A percentile compares a stretch with the other conserved stretches of the same genome.
Conservation (phyloP, 164 flowering plant genomes). For the Annona cherimola region DNA sequence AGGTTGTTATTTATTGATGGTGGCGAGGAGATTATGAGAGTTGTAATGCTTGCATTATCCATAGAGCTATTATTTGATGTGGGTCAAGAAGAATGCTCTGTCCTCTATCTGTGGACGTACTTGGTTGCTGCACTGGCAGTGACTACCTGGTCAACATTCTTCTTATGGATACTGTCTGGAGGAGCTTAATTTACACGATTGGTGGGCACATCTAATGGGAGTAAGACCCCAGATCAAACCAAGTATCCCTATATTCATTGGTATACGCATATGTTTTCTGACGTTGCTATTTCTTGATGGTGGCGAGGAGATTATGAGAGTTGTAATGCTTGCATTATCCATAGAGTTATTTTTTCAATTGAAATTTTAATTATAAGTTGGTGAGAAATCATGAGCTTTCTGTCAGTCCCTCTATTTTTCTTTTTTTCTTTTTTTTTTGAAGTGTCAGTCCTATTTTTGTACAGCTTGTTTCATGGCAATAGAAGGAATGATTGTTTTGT, state of each 20-base stretch:
- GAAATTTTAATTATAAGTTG: too few species aligned
- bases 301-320: neutral
- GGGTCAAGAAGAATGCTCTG: constrained; percentile 85
- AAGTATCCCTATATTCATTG: neutral
- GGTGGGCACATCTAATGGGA: neutral
- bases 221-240: neutral
- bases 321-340: neutral
- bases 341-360: neutral
- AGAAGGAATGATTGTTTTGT: too few species aligned
- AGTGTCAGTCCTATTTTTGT: too few species aligned
- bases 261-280: neutral
- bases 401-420: too few species aligned
- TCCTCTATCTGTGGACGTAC: constrained; percentile 83
- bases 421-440: too few species aligned
- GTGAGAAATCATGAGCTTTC: too few species aligned
- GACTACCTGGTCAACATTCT: constrained; percentile 72
- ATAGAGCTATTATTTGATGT: neutral
- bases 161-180: constrained; percentile 55
- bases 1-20: neutral
- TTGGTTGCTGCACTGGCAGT: constrained; percentile 68
- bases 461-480: too few species aligned
- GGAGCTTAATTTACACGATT: neutral
- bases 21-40: neutral
- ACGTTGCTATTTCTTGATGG: neutral
- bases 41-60: neutral